phyloP scores from a whole-genome alignment of 2,329 filamentous ascomycete species.

The Arthrobotrys iridis region DNA sequence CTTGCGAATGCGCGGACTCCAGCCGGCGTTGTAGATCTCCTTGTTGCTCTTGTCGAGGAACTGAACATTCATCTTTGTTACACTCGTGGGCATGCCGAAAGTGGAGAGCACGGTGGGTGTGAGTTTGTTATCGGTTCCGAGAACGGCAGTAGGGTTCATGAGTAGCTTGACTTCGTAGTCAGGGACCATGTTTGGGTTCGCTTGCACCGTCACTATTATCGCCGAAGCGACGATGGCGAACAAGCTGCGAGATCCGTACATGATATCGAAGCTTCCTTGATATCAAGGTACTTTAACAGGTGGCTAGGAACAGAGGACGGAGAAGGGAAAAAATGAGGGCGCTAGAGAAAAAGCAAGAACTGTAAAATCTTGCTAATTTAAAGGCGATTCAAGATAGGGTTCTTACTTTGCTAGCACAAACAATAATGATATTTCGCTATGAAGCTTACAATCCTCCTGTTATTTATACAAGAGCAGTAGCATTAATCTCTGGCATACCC shows the following conservation, averaged over 20 bases:
- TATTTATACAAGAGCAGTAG: background rate
- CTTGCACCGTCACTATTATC: background rate
- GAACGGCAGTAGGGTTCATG: constrained; percentile 60
- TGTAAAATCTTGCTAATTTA: too few relatives aligned
- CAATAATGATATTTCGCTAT: too few relatives aligned
- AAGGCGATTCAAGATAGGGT: too few relatives aligned
- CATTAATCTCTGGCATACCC: background rate
- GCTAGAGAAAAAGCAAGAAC: too few relatives aligned
- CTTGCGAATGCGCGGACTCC: constrained; percentile 62
- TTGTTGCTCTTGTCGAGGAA: constrained; percentile 61
- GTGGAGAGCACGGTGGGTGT: constrained; percentile 58
- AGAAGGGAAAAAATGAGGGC: too few relatives aligned
- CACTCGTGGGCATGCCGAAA: constrained; percentile 59
- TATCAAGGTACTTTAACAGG: too few relatives aligned
- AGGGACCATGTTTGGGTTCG: constrained; percentile 57
- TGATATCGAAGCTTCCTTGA: background rate
- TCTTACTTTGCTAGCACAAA: too few relatives aligned
- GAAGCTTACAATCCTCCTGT: too few relatives aligned
- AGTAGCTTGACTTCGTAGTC: constrained; percentile 61
- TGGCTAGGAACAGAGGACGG: background rate
- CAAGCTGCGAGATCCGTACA: constrained; percentile 8
- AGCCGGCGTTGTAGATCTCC: constrained; percentile 60
- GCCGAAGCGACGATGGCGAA: constrained; percentile 25
- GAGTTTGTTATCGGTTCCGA: constrained; percentile 59
- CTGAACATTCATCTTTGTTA: constrained; percentile 61